These are phyloP conservation scores for Ambrosiella cleistominuta DNA, from an alignment of 2,329 filamentous ascomycete genomes.

Conservation along the genomic window DNA sequence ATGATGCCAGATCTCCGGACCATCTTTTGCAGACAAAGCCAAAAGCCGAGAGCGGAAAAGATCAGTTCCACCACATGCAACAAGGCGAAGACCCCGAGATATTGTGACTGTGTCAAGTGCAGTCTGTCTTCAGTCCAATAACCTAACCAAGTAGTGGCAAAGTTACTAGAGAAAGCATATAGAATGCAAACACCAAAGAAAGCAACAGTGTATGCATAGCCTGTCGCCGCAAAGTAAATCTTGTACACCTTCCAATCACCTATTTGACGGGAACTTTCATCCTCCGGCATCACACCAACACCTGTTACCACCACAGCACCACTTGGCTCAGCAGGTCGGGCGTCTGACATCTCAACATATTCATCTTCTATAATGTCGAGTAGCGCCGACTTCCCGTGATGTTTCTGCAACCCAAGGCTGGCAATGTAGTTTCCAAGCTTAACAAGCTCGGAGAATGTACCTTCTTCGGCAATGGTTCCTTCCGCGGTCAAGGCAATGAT, in stretches of 20 bases:
- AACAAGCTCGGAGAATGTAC: slow-evolving; percentile 17
- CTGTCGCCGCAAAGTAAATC: slow-evolving; percentile 20
- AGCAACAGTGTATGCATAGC: slow-evolving; percentile 11
- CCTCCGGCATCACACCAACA: not conserved
- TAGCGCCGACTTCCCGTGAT: not conserved
- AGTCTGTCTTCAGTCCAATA: slow-evolving; percentile 21
- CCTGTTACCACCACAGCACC: too few relatives aligned
- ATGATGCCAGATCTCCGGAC: slow-evolving; percentile 17
- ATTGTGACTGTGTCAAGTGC: slow-evolving; percentile 20
- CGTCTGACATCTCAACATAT: not conserved
- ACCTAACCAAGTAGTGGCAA: slow-evolving; percentile 24
- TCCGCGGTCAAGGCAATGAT: slow-evolving; percentile 28
- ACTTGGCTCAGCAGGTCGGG: not conserved
- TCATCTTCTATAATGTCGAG: not conserved
- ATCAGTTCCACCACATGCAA: slow-evolving; percentile 13
- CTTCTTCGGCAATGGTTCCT: slow-evolving; percentile 27
- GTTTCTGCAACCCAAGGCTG: slow-evolving; percentile 20
- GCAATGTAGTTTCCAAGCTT: slow-evolving; percentile 23
- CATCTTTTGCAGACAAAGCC: not conserved
- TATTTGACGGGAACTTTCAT: slow-evolving; percentile 16
- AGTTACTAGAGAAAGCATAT: slow-evolving; percentile 17
- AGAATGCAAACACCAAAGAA: slow-evolving; percentile 16
- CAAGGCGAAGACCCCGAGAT: slow-evolving; percentile 15
- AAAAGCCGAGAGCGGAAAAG: not conserved
- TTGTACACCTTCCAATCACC: slow-evolving; percentile 21